These are phyloP conservation scores for Pichia sp. DNA, from an alignment of 1,139 yeast species.

Conservation along the genomic window DNA sequence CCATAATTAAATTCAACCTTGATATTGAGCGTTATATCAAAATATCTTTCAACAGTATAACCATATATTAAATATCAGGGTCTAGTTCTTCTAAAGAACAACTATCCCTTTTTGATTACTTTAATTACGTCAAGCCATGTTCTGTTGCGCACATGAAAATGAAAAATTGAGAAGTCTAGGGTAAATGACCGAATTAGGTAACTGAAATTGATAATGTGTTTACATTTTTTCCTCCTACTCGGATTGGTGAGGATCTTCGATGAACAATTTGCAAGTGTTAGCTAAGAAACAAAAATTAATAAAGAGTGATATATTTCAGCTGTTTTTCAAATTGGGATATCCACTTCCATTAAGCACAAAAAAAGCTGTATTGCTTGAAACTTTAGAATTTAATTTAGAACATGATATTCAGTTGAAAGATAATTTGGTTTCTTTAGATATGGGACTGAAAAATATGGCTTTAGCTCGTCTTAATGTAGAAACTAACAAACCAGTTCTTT, in stretches of 20 bases:
- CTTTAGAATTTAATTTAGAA: slow-evolving; percentile 4
- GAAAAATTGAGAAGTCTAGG: too few relatives aligned
- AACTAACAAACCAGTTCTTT: slow-evolving; percentile 28
- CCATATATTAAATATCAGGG: too few relatives aligned
- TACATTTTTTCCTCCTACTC: too few relatives aligned
- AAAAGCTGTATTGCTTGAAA: slow-evolving; percentile 13
- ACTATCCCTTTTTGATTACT: not conserved
- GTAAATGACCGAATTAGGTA: too few relatives aligned
- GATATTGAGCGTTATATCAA: too few relatives aligned
- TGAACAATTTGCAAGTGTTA: not conserved
- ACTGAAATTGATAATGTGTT: too few relatives aligned
- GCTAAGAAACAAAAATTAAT: slow-evolving; percentile 4
- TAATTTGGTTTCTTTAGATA: slow-evolving; percentile 34
- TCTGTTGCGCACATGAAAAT: too few relatives aligned
- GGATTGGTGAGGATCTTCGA: not conserved
- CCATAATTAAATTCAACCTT: slow-evolving; percentile 26
- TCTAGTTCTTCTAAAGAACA: too few relatives aligned
- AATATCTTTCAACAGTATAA: too few relatives aligned
- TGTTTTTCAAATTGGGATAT: slow-evolving; percentile 20
- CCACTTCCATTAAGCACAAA: slow-evolving; percentile 11
- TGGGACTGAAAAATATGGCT: slow-evolving; percentile 41
- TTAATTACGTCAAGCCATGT: not conserved
- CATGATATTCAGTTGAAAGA: not conserved
- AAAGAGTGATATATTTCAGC: slow-evolving; percentile 6
- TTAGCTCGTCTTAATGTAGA: too few relatives aligned